Conservation (phyloP, 768 basidiomycete genomes). For the Leccinum boreale region DNA sequence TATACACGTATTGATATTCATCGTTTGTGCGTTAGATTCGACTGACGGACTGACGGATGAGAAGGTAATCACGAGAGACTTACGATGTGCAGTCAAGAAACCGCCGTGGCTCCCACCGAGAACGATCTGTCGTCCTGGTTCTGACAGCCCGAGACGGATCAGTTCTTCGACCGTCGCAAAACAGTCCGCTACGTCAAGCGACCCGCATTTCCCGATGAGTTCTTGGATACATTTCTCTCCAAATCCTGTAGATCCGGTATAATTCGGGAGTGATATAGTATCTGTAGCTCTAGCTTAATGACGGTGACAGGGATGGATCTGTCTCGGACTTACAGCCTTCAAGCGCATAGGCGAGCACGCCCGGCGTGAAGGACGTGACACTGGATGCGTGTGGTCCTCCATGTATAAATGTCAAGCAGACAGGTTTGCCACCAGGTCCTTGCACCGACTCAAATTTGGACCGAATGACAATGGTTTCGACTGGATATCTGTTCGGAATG, state of each 20-base stretch:
- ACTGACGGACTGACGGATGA: neutral
- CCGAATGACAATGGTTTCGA: slow-evolving; percentile 54
- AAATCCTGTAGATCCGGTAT: slow-evolving; percentile 65
- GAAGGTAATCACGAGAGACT: slow-evolving; percentile 19
- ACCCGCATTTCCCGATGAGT: slow-evolving; percentile 58
- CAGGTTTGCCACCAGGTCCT: slow-evolving; percentile 24
- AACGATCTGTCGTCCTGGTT: slow-evolving; percentile 50
- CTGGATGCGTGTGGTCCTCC: slow-evolving; percentile 59
- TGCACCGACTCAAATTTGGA: slow-evolving; percentile 16
- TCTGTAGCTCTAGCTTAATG: slow-evolving; percentile 33
- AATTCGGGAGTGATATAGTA: slow-evolving; percentile 59
- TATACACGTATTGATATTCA: no score
- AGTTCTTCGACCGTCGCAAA: slow-evolving; percentile 54
- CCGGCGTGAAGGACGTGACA: slow-evolving; percentile 47
- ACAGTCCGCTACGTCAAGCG: slow-evolving; percentile 64
- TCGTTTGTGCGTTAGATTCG: neutral
- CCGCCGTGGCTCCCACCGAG: slow-evolving; percentile 73
- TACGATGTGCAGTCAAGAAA: slow-evolving; percentile 57
- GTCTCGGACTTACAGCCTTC: slow-evolving; percentile 53
- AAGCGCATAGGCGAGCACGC: slow-evolving; percentile 43
- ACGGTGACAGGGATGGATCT: neutral
- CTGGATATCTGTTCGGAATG: slow-evolving; percentile 47
- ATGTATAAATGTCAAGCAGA: slow-evolving; percentile 54
- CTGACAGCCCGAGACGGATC: slow-evolving; percentile 46
- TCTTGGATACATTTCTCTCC: slow-evolving; percentile 56